Evolutionary conservation across 225 moss, liverwort and hornwort genomes (phyloP).

Genomic region (Ulota crispa): DNA sequence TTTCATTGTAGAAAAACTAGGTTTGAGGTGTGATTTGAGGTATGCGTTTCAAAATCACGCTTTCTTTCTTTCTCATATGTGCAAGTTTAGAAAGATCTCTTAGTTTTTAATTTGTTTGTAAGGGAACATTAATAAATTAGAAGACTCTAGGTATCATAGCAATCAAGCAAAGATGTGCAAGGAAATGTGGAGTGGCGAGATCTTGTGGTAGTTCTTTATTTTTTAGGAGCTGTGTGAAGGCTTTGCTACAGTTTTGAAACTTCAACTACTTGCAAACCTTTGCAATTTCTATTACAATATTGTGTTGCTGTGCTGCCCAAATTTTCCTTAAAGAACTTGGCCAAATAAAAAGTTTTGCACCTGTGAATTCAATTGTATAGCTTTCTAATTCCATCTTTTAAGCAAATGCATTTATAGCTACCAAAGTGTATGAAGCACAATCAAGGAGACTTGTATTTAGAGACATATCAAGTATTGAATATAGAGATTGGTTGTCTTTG

Average conservation of each 20-base stretch:
- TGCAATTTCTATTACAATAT: background rate
- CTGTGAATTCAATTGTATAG: background rate
- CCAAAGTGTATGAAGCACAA: constrained; percentile 96
- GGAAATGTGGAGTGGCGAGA: constrained; percentile 66
- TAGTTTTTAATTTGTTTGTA: no score
- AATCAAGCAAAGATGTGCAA: no score
- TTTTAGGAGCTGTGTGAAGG: constrained; percentile 97
- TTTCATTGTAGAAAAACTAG: no score
- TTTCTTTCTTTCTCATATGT: no score
- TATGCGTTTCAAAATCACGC: no score
- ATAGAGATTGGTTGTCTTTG: constrained; percentile 94
- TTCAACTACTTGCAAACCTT: background rate
- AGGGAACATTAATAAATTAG: no score
- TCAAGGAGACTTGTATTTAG: constrained; percentile 93
- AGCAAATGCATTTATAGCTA: constrained; percentile 48
- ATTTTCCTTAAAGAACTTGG: background rate
- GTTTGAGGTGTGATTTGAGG: no score
- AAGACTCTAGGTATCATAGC: no score
- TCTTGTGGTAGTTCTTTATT: constrained; percentile 88
- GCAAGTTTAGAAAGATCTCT: no score
- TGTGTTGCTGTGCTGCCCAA: background rate
- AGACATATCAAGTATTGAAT: constrained; percentile 95
- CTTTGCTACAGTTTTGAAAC: constrained; percentile 80
- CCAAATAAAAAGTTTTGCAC: background rate
- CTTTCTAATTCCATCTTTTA: constrained; percentile 8